Base-by-base conservation (phyloP, 257 asterid genomes). In the Fraxinus quadrangulata region DNA sequence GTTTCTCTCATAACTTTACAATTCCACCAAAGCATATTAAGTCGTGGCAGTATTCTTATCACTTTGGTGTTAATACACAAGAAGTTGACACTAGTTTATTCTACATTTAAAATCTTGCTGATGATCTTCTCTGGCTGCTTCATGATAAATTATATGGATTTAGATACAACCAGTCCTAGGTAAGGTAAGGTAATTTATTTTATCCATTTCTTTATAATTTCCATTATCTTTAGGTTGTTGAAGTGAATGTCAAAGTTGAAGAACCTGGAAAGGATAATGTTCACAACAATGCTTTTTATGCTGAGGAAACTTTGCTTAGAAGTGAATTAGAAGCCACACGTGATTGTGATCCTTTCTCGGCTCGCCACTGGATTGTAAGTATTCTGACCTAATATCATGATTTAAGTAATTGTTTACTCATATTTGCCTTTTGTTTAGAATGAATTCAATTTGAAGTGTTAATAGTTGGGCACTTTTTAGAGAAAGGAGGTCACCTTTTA, bases 331-430 rank as follows among this genome's bases (percentile, higher is more conserved):
- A 92, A 85, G 99, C 99, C 74, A 92, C 86, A 89, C 97, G 99
- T 28, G 96, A 94, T 77, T 89, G 96, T 75, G 90, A 91, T 90
- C 97, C 99, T 23, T 82, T 88, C 66, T 84, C 95, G 51, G 99
- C 97, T 67, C 97, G 99, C 31, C 99, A 94, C 81, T 94, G 99
- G 99, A 90, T 94, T 75, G 99, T 94, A 91, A 87, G 97, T 76
- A 33, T 65, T 78, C 70, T 63, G 34, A 28, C 76, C 70, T 24
- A 26, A 17, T 24, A 42, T 14, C 51, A 42, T 12, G 51, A 42
- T 42, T 42, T 42, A 42, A 42, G 51, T 42, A 11, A 42, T 42
- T 42, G 51, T 12, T 42, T 42, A 42, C 51, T 42, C 51, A 11
- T 10, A 11, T 42, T 42, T 8, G 45, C 51, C 4, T 42, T 40